Evolutionary conservation across 2,329 filamentous ascomycete genomes (phyloP).

Genomic region (Fonsecaea nubica): DNA sequence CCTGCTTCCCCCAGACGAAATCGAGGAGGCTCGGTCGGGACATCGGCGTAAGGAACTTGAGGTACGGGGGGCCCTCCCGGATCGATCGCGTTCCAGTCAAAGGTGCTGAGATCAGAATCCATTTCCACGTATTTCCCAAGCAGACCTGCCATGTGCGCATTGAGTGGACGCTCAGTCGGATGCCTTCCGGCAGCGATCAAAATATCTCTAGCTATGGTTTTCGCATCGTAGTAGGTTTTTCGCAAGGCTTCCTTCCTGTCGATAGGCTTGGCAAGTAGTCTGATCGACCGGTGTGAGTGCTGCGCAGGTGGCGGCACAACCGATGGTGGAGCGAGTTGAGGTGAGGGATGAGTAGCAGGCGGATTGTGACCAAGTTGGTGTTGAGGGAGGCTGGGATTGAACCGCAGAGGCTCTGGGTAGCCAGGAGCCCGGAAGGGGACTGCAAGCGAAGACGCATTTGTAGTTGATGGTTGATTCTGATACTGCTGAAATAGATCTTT

Average conservation of each 20-base stretch:
- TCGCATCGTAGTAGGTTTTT: slow-evolving; percentile 63
- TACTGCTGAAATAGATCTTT: slow-evolving; percentile 23
- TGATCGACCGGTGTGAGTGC: slow-evolving; percentile 17
- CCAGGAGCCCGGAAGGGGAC: background rate
- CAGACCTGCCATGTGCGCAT: slow-evolving; percentile 63
- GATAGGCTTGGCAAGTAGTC: slow-evolving; percentile 53
- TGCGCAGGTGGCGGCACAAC: background rate
- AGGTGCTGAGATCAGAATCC: slow-evolving; percentile 61
- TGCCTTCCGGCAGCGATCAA: slow-evolving; percentile 67
- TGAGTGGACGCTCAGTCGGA: slow-evolving; percentile 64
- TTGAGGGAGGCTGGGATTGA: slow-evolving; percentile 8
- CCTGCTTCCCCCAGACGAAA: slow-evolving; percentile 33
- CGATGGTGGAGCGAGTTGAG: background rate
- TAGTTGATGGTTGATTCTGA: slow-evolving; percentile 7
- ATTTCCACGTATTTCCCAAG: slow-evolving; percentile 52
- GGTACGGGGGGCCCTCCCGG: slow-evolving; percentile 56
- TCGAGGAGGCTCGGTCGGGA: slow-evolving; percentile 39
- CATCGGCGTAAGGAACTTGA: slow-evolving; percentile 41
- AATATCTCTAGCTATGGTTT: slow-evolving; percentile 69
- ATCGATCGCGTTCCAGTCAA: slow-evolving; percentile 68
- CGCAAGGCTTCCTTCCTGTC: slow-evolving; percentile 47
- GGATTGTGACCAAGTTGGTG: slow-evolving; percentile 1
- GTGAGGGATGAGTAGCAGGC: background rate
- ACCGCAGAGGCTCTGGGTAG: slow-evolving; percentile 7
- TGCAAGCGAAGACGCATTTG: background rate